Conservation (phyloP, 345 rosid genomes). For the thale cress (Arabidopsis thaliana) region TAIR10.1 NC_003070.9:23891501-23892000, state of each 20-base stretch:
- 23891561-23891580: slow-evolving; percentile 99
- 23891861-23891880: slow-evolving; percentile 73
- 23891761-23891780: slow-evolving; percentile 84
- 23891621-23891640: slow-evolving; percentile 38
- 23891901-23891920: slow-evolving; percentile 74
- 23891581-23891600: slow-evolving; percentile 77
- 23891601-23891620: slow-evolving; percentile 35
- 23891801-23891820: slow-evolving; percentile 46
- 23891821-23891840: slow-evolving; percentile 25
- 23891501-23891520: slow-evolving; percentile 97
- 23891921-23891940: slow-evolving; percentile 61
- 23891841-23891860: slow-evolving; percentile 42
- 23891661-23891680: slow-evolving; percentile 26
- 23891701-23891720: slow-evolving; percentile 48
- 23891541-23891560: slow-evolving; percentile 99
- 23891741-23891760: slow-evolving; percentile 65
- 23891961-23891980: slow-evolving; percentile 31
- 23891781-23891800: slow-evolving; percentile 83
- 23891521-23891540: slow-evolving; percentile 93
- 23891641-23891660: neutral
- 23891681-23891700: slow-evolving; percentile 22
- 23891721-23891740: slow-evolving; percentile 46
- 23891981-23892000: slow-evolving; percentile 48
- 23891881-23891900: slow-evolving; percentile 80
- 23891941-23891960: slow-evolving; percentile 33